These are phyloP conservation scores for Clitocybe nebularis DNA, from an alignment of 1,284 basidiomycete genomes.

Conservation along the genomic window DNA sequence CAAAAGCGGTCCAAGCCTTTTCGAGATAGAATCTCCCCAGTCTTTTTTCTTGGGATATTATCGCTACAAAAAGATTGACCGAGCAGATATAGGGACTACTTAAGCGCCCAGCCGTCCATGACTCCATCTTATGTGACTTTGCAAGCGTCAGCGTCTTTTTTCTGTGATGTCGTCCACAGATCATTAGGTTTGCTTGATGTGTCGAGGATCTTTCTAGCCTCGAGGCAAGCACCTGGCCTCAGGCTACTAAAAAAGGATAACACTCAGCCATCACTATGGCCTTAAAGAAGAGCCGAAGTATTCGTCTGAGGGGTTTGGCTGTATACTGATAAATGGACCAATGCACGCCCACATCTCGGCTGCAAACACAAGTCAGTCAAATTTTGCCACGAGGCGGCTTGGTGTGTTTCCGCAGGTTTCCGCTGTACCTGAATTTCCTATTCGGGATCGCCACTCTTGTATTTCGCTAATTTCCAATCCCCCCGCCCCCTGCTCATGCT, in stretches of 20 bases:
- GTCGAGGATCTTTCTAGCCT: not conserved
- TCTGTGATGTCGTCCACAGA: not conserved
- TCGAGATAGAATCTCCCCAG: too few relatives aligned
- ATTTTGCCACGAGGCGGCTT: slow-evolving; percentile 10
- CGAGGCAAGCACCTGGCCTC: not conserved
- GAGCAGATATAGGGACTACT: too few relatives aligned
- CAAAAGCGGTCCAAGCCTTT: too few relatives aligned
- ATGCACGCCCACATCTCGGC: slow-evolving; percentile 8
- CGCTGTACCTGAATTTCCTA: slow-evolving; percentile 14
- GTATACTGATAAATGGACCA: slow-evolving; percentile 9
- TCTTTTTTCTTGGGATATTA: too few relatives aligned
- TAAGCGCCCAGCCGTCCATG: too few relatives aligned
- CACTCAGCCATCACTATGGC: too few relatives aligned
- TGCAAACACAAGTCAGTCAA: slow-evolving; percentile 1
- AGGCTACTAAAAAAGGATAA: not conserved
- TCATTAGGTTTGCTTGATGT: not conserved
- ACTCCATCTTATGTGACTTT: too few relatives aligned
- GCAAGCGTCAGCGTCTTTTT: not conserved
- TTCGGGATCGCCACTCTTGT: slow-evolving; percentile 11
- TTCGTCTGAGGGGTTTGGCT: not conserved
- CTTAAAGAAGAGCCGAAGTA: not conserved
- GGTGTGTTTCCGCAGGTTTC: not conserved
- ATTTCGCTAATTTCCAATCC: slow-evolving; percentile 3
- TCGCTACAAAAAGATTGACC: too few relatives aligned
- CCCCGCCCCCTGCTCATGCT: not conserved